Evolutionary conservation across 2,329 filamentous ascomycete genomes (phyloP).

Genomic region (Botrytis squamosa): DNA sequence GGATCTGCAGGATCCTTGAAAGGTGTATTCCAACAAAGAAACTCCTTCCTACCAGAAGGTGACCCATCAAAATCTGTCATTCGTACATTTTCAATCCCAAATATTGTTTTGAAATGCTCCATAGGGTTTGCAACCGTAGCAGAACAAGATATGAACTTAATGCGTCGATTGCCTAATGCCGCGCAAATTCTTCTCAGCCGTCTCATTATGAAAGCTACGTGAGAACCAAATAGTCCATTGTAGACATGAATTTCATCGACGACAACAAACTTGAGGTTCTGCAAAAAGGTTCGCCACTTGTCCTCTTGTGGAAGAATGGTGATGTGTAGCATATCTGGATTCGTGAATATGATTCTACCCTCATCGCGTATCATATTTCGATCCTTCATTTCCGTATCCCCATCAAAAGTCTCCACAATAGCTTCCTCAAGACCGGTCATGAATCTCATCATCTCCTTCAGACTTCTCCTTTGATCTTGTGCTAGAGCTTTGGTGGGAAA

Average conservation of each 20-base stretch:
- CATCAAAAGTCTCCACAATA: conserved; percentile 91
- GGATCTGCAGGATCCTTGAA: conserved; percentile 87
- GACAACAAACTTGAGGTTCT: conserved; percentile 87
- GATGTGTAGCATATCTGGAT: conserved; percentile 96
- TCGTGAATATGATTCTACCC: conserved; percentile 92
- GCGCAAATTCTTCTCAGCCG: conserved; percentile 84
- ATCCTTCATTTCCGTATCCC: conserved; percentile 81
- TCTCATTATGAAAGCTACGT: conserved; percentile 93
- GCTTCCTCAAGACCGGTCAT: conserved; percentile 74
- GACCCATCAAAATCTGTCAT: conserved; percentile 91
- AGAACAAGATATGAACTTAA: conserved; percentile 94
- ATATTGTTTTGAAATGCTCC: conserved; percentile 91
- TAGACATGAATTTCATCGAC: conserved; percentile 94
- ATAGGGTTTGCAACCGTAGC: conserved; percentile 92
- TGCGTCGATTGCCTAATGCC: conserved; percentile 77
- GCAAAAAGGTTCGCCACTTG: conserved; percentile 82
- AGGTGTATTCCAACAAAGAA: conserved; percentile 96
- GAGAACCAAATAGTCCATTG: conserved; percentile 89
- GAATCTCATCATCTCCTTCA: conserved; percentile 80
- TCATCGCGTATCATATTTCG: conserved; percentile 81
- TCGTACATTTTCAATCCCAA: conserved; percentile 77
- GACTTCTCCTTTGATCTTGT: conserved; percentile 86
- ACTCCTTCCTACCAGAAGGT: conserved; percentile 88
- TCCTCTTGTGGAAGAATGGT: conserved; percentile 92
- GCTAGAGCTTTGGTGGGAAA: conserved; percentile 96